Base-by-base conservation (phyloP, 768 basidiomycete species). In the Psilocybe cubensis region DNA sequence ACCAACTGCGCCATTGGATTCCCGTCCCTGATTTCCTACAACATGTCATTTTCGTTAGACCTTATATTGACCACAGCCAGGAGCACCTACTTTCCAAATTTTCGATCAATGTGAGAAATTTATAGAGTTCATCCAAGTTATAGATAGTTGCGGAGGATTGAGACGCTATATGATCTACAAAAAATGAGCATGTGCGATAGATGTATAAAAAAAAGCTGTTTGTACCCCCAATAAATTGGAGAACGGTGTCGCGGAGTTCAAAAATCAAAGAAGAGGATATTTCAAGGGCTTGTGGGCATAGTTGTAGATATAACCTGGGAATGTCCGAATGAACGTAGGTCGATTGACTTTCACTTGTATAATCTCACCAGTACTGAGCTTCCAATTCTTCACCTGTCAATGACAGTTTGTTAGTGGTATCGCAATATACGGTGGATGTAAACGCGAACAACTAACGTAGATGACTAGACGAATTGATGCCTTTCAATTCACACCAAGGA, bases 281-380 rank as follows among this genome's bases (percentile, higher is more conserved):
- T 3, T 56, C 25, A 5, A 72, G 57, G 11, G 72, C 61, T 9
- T 44, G 59, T 0, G 78, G 78, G 56, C 70, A 79, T 6, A 74
- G 54, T 46, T 70, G 63, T 45, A 73, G 68, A 54, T 77, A 75
- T 21, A 64, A 67, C 78, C 77, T 79, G 23, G 6, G 8, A 18
- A 3, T 12, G 23, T 35, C 14, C 24, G 2, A 25, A 20, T 28
- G 28, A 21, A 54, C 3, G 63, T 27, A 21, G 1, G 23, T 9
- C 27, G 11, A 2, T 21, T 27, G n/a, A 43, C n/a, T 4, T 14
- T 4, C 11, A 43, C 1, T 25, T 29, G 14, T 11, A 62, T 27
- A 9, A 38, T 38, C 35, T 17, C 44, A 75, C 79, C 79, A 79
- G 56, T 80, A 79, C 49, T 76, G 75, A 0, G 71, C 66, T 55